Evolutionary conservation across 352 stramenopile genomes (phyloP).

Genomic region (Globisporangium megalacanthum): DNA sequence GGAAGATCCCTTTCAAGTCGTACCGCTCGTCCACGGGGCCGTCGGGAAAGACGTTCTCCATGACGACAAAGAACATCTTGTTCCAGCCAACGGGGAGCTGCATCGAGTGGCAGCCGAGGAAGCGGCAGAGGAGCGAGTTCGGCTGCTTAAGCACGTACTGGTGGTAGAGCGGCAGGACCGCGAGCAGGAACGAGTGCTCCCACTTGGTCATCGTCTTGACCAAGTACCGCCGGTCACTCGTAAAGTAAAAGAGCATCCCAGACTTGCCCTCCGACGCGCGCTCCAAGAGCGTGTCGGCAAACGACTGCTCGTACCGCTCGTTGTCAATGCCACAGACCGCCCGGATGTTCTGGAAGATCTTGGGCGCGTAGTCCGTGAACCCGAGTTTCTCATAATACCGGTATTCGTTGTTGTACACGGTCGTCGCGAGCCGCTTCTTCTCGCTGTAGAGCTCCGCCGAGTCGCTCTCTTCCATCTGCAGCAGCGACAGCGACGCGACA

Average conservation of each 20-base stretch:
- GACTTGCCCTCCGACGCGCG: slow-evolving; percentile 82
- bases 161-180: slow-evolving; percentile 78
- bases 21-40: slow-evolving; percentile 75
- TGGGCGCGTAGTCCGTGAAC: slow-evolving; percentile 82
- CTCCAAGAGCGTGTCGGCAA: slow-evolving; percentile 78
- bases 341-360: slow-evolving; percentile 83
- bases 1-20: slow-evolving; percentile 81
- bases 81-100: slow-evolving; percentile 87
- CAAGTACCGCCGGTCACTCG: slow-evolving; percentile 77
- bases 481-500: slow-evolving; percentile 36
- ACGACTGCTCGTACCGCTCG: slow-evolving; percentile 76
- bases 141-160: slow-evolving; percentile 83
- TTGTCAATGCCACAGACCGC: slow-evolving; percentile 74
- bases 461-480: slow-evolving; percentile 58
- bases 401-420: slow-evolving; percentile 78
- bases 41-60: slow-evolving; percentile 85
- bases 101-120: slow-evolving; percentile 85
- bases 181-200: slow-evolving; percentile 79
- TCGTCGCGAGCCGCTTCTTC: slow-evolving; percentile 78
- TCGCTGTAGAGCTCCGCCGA: slow-evolving; percentile 64
- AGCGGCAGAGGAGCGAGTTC: slow-evolving; percentile 73
- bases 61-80: slow-evolving; percentile 89
- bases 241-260: slow-evolving; percentile 88
- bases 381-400: slow-evolving; percentile 84
- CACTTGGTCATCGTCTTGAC: slow-evolving; percentile 89